Percentiles rank a stretch among this genome's conserved stretches.
Conservation (phyloP, 1,284 basidiomycete genomes). For the Wallemia mellicola region DNA sequence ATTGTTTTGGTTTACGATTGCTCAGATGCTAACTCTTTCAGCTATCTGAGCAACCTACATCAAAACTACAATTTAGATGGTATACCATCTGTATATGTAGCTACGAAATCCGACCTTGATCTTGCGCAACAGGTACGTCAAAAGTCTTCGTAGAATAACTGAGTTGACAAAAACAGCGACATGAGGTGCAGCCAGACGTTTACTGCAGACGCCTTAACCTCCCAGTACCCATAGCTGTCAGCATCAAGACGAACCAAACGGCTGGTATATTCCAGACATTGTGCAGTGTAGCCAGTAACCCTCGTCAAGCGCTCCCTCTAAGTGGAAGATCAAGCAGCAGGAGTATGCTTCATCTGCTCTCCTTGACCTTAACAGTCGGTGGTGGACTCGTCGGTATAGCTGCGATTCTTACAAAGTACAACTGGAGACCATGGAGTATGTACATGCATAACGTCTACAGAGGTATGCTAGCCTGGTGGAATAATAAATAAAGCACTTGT, state of each 20-base stretch:
- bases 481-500: too few species aligned
- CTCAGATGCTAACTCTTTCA: constrained; percentile 94
- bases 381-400: not conserved
- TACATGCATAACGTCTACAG: too few species aligned
- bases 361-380: not conserved
- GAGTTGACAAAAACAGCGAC: too few species aligned
- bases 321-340: not conserved
- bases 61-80: constrained; percentile 89
- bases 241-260: constrained; percentile 48
- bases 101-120: constrained; percentile 91
- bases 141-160: too few species aligned
- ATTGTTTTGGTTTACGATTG: constrained; percentile 91
- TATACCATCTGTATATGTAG: constrained; percentile 86
- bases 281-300: constrained; percentile 51
- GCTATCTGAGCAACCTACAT: constrained; percentile 82
- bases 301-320: constrained; percentile 20
- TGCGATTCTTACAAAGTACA: not conserved
- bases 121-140: too few species aligned
- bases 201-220: constrained; percentile 63
- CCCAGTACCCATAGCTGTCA: constrained; percentile 67
- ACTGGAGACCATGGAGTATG: too few species aligned
- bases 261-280: constrained; percentile 74
- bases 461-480: too few species aligned
- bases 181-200: constrained; percentile 93
- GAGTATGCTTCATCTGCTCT: not conserved